Percentiles rank a stretch among this genome's conserved stretches.
These are phyloP conservation scores for Zopfochytrium polystomum DNA, from an alignment of 371 early-diverging fungal species.

Conservation along the genomic window DNA sequence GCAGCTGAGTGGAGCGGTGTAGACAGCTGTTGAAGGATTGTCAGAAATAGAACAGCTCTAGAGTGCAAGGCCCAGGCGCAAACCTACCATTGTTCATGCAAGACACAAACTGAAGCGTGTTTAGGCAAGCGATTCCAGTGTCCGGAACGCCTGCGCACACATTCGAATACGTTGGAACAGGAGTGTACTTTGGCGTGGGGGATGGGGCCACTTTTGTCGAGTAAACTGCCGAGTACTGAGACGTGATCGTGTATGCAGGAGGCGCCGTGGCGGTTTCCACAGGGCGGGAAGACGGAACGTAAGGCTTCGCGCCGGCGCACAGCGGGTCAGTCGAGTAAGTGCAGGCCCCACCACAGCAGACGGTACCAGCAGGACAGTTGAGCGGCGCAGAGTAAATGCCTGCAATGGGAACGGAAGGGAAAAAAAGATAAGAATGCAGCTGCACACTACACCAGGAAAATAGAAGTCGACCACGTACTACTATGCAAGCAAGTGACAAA, in stretches of 20 bases:
- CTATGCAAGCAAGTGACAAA: constrained; percentile 9
- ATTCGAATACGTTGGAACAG: background rate
- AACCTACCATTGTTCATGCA: background rate
- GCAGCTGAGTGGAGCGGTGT: background rate
- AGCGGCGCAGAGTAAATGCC: constrained; percentile 10
- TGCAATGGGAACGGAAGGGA: too few relatives aligned
- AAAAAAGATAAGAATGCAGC: too few relatives aligned
- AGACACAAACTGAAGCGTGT: background rate
- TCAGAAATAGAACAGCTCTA: background rate
- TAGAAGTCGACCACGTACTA: too few relatives aligned
- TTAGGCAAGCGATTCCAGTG: background rate
- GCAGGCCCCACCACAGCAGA: constrained; percentile 22
- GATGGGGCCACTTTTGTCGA: background rate
- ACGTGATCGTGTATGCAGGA: background rate
- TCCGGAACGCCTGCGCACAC: constrained; percentile 3
- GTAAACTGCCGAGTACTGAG: background rate
- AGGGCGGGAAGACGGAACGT: background rate
- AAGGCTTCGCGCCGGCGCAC: constrained; percentile 1
- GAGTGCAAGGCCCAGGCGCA: background rate
- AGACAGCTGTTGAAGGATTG: background rate
- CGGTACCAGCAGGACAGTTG: constrained; percentile 14
- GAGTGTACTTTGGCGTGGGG: background rate
- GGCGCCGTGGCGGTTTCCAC: background rate
- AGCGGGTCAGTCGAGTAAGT: background rate
- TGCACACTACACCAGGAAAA: too few relatives aligned